These are phyloP conservation scores for Pestalotiopsis fici DNA, from an alignment of 2,329 filamentous ascomycete species.

Conservation along the genomic window DNA sequence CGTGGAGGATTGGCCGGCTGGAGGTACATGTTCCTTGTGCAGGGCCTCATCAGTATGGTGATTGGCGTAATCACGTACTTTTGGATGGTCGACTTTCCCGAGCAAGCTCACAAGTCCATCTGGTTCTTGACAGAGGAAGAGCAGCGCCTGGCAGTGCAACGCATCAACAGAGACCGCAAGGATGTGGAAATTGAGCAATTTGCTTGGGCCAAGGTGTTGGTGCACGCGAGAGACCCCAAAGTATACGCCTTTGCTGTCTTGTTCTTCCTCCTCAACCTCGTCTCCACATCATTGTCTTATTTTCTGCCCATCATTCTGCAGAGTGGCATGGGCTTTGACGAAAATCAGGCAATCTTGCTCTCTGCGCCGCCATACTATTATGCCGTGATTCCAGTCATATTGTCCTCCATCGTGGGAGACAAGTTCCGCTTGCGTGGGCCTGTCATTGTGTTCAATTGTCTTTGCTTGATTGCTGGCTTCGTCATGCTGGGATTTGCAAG, in stretches of 20 bases:
- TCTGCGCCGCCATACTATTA: conserved; percentile 71
- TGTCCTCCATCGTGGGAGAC: conserved; percentile 65
- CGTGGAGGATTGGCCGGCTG: conserved; percentile 58
- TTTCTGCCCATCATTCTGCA: conserved; percentile 65
- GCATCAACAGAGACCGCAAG: conserved; percentile 62
- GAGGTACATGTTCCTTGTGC: conserved; percentile 71
- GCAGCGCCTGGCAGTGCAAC: conserved; percentile 52
- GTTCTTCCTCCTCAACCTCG: conserved; percentile 52
- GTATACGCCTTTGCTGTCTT: conserved; percentile 62
- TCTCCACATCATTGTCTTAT: conserved; percentile 65
- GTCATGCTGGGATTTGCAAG: conserved; percentile 63
- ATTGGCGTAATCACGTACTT: conserved; percentile 64
- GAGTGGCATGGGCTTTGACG: conserved; percentile 54
- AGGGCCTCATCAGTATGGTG: conserved; percentile 61
- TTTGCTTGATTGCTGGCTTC: conserved; percentile 64
- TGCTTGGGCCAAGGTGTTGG: conserved; percentile 52
- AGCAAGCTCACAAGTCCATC: conserved; percentile 57
- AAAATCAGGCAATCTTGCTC: conserved; percentile 58
- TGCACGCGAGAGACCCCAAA: conserved; percentile 60
- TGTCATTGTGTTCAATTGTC: conserved; percentile 64
- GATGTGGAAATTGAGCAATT: conserved; percentile 61
- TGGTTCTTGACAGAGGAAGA: conserved; percentile 59
- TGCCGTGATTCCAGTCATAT: conserved; percentile 61
- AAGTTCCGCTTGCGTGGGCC: conserved; percentile 60
- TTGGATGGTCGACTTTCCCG: conserved; percentile 73